Base-by-base conservation (phyloP, 2,329 filamentous ascomycete species). In the Pezicula carpinea region DNA sequence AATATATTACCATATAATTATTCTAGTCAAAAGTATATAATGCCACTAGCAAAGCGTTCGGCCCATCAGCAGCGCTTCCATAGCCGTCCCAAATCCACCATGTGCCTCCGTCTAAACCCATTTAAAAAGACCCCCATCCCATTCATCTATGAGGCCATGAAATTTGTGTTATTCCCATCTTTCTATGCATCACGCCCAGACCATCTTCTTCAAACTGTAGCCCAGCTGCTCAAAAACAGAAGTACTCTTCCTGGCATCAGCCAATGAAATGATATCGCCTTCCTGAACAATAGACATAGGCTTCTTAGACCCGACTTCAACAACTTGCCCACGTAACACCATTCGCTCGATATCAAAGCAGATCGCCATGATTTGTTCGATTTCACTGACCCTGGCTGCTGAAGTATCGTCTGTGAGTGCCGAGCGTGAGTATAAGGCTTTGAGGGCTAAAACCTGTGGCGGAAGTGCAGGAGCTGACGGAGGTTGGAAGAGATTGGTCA, bases 201-300 rank as follows among this genome's bases (percentile, higher is more conserved):
- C 90, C 64, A 97, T 69, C 73, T 89, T 95, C 79, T 96, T 96
- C 59, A 97, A 76, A 49, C 85, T 87, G 71, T 97, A 90, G 2
- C 90, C 89, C 60, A 95, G 69, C 64, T 92, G 85, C 67, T 96
- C 92, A 44, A 97, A 66, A 58, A 95, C 75, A 0, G 90, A 88
- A 0, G 92, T 96, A 51, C 85, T 90, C 71, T 80, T 87, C 75
- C 81, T 92, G 47, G 93, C 93, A 61, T 96, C 90, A 2, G 81
- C 82, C 44, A 95, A 65, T 19, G 83, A 88, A 44, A 99, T 89
- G 43, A 99, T 88, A 58, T 92, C 86, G 0, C 71, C 75, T 51
- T 69, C 73, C 54, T 79, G 74, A 17, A 85, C 60, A 4, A 82
- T 66, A 17, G 64, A 66, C 56, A 72, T 70, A 33, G 65, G 65